Conservation (phyloP, 2,329 filamentous ascomycete species). For the Madurella fahalii region DNA sequence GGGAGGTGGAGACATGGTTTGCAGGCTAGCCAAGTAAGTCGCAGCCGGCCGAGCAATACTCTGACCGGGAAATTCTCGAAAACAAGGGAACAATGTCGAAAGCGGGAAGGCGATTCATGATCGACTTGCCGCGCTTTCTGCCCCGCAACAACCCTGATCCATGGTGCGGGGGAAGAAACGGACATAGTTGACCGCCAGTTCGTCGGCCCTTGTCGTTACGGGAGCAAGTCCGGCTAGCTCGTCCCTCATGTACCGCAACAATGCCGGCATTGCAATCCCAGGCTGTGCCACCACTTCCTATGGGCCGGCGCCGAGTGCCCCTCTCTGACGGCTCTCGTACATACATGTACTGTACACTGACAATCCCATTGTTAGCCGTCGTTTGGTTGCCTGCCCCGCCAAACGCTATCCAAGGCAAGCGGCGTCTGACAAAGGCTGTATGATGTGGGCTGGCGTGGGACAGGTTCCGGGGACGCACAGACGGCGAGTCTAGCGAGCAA, state of each 20-base stretch:
- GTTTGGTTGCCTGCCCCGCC: conserved; percentile 19
- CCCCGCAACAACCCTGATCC: conserved; percentile 26
- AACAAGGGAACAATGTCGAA: conserved; percentile 6
- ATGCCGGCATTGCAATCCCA: conserved; percentile 7
- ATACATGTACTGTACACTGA: not conserved
- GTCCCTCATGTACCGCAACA: not conserved
- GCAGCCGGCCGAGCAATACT: conserved; percentile 2
- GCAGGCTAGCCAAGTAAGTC: conserved; percentile 21
- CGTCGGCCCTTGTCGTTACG: not conserved
- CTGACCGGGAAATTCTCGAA: conserved; percentile 2
- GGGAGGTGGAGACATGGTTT: conserved; percentile 36
- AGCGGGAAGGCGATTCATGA: conserved; percentile 24
- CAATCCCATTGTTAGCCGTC: conserved; percentile 21
- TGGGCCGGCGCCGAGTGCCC: conserved; percentile 1
- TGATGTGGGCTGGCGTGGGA: conserved; percentile 24
- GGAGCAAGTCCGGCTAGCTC: not conserved
- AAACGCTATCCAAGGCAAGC: conserved; percentile 26
- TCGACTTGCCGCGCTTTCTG: conserved; percentile 20
- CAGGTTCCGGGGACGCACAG: conserved; percentile 29
- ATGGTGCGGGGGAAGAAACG: conserved; percentile 26
- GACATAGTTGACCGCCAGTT: conserved; percentile 23
- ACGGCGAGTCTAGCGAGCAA: conserved; percentile 15
- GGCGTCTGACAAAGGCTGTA: conserved; percentile 28
- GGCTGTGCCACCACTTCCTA: not conserved
- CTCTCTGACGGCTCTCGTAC: not conserved